phyloP scores from a whole-genome alignment of 768 basidiomycete genomes.

The Pleurotus eryngii region DNA sequence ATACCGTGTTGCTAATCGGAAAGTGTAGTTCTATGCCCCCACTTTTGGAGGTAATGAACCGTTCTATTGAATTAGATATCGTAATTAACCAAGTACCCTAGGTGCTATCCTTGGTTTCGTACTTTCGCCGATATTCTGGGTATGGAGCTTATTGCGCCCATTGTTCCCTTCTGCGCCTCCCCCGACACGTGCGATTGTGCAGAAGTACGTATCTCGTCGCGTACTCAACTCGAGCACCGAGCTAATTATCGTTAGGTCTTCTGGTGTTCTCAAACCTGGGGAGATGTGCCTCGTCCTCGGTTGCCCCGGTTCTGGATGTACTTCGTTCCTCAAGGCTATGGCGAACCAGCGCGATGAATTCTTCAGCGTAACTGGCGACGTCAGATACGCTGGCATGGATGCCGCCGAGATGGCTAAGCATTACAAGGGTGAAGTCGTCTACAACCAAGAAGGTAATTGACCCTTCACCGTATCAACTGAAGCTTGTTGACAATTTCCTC shows the following conservation, averaged over 20 bases:
- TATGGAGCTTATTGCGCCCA: slow-evolving; percentile 39
- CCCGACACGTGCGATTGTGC: slow-evolving; percentile 52
- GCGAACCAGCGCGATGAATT: slow-evolving; percentile 73
- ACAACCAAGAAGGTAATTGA: slow-evolving; percentile 65
- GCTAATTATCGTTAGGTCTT: slow-evolving; percentile 35
- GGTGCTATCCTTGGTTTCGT: slow-evolving; percentile 55
- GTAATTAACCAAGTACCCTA: slow-evolving; percentile 16
- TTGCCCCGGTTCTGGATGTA: slow-evolving; percentile 81
- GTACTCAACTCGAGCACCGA: not conserved
- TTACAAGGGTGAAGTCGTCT: slow-evolving; percentile 79
- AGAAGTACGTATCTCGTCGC: slow-evolving; percentile 39
- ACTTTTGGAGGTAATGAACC: slow-evolving; percentile 51
- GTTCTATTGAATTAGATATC: not conserved
- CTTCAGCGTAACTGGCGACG: slow-evolving; percentile 60
- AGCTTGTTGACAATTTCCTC: not conserved
- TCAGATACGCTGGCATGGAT: slow-evolving; percentile 80
- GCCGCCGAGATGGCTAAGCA: slow-evolving; percentile 71
- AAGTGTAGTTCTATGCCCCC: slow-evolving; percentile 46
- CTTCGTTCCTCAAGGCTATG: slow-evolving; percentile 81
- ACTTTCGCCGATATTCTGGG: slow-evolving; percentile 44
- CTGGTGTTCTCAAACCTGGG: slow-evolving; percentile 69
- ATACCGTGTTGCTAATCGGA: not conserved
- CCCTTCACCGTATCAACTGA: not conserved
- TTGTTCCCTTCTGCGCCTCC: slow-evolving; percentile 34
- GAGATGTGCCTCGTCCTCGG: slow-evolving; percentile 89